Conservation (phyloP, 768 basidiomycete species). For the Imleria badia region DNA sequence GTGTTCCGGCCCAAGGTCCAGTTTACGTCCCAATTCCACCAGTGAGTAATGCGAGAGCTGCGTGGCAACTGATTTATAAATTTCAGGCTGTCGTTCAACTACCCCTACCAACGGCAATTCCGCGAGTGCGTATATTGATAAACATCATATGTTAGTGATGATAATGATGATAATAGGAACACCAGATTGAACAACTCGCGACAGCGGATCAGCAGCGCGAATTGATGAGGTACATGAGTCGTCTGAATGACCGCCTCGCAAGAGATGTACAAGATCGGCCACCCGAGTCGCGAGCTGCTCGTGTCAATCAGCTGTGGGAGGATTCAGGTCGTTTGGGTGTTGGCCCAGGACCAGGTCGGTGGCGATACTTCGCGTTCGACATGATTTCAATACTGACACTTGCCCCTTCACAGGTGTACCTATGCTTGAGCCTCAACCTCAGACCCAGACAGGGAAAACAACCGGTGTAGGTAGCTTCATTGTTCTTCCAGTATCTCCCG, state of each 20-base stretch:
- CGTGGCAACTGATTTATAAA: constrained; percentile 1
- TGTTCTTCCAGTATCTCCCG: constrained; percentile 25
- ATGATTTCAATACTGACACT: not conserved
- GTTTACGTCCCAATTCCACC: constrained; percentile 47
- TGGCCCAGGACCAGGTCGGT: constrained; percentile 41
- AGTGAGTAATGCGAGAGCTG: constrained; percentile 37
- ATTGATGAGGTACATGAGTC: constrained; percentile 75
- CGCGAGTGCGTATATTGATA: constrained; percentile 47
- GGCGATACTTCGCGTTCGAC: not conserved
- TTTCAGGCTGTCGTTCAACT: constrained; percentile 58
- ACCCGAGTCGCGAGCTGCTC: constrained; percentile 62
- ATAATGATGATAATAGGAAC: constrained; percentile 51
- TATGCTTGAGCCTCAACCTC: constrained; percentile 28
- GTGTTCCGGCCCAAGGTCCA: constrained; percentile 27
- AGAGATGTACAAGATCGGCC: constrained; percentile 80
- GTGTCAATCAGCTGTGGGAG: constrained; percentile 50
- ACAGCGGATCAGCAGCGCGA: constrained; percentile 79
- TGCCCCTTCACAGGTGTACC: constrained; percentile 18
- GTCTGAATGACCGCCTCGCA: constrained; percentile 75
- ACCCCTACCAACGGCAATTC: constrained; percentile 64
- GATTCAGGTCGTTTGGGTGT: constrained; percentile 46
- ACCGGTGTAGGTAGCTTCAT: constrained; percentile 15
- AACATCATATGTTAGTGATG: not conserved
- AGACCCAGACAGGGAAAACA: constrained; percentile 10
- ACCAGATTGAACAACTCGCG: constrained; percentile 68